Conservation (phyloP, 2,329 filamentous ascomycete species). For the Thelonectria blattea region DNA sequence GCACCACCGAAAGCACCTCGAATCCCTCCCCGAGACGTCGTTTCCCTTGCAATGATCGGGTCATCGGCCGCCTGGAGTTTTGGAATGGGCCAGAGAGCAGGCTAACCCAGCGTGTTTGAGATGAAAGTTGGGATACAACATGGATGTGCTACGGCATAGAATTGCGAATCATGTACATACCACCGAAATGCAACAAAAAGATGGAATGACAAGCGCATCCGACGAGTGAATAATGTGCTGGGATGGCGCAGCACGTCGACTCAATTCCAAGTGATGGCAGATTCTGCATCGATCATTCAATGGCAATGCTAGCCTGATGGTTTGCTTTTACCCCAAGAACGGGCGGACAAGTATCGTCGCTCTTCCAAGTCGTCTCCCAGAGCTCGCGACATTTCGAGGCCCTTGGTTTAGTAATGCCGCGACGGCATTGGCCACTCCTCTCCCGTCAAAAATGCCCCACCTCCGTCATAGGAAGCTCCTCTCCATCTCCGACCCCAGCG, state of each 20-base stretch:
- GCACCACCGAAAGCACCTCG: conserved; percentile 82
- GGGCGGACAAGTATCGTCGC: not conserved
- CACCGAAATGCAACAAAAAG: conserved; percentile 35
- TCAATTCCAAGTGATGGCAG: not conserved
- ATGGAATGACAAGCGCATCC: conserved; percentile 13
- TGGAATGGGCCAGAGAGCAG: conserved; percentile 18
- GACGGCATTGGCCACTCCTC: conserved; percentile 23
- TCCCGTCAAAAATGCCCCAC: conserved; percentile 32
- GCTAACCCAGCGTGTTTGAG: conserved; percentile 20
- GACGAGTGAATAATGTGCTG: conserved; percentile 1
- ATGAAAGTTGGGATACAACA: conserved; percentile 11
- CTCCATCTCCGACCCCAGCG: too few relatives aligned
- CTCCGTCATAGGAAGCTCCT: conserved; percentile 36
- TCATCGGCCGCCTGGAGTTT: conserved; percentile 17
- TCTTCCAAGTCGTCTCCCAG: not conserved
- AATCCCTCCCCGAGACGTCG: conserved; percentile 79
- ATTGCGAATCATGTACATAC: conserved; percentile 34
- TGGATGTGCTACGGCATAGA: conserved; percentile 20
- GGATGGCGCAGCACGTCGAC: not conserved
- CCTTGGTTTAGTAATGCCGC: conserved; percentile 28
- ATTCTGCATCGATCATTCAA: too few relatives aligned
- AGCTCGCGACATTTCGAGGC: not conserved
- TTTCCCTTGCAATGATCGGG: conserved; percentile 73
- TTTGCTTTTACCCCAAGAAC: too few relatives aligned
- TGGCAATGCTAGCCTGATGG: not conserved